A percentile compares a stretch with the other conserved stretches of the same genome.
These are phyloP conservation scores for Cordyceps farinosa DNA, from an alignment of 2,329 filamentous ascomycete species.

Conservation along the genomic window DNA sequence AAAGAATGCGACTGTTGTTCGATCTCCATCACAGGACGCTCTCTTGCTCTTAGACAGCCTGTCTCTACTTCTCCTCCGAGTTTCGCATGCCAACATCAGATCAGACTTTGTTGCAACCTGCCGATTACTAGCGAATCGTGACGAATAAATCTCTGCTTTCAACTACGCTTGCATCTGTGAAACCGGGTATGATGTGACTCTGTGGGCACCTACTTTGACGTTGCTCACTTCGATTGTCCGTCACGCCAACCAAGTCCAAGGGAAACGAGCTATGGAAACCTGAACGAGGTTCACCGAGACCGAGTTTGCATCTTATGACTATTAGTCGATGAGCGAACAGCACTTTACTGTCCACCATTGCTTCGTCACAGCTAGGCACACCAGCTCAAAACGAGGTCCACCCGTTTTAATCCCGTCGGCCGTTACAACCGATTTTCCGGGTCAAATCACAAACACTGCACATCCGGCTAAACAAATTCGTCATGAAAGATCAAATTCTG, in stretches of 20 bases:
- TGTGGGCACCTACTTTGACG: background rate
- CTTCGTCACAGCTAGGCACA: background rate
- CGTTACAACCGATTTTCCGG: background rate
- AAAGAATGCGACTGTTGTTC: too few relatives aligned
- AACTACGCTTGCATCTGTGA: background rate
- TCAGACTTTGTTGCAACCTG: background rate
- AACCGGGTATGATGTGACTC: background rate
- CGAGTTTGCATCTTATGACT: background rate
- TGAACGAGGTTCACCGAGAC: background rate
- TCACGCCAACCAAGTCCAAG: background rate
- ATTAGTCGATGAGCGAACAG: background rate
- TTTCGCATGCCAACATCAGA: background rate
- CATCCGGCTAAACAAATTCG: background rate
- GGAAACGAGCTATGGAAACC: background rate
- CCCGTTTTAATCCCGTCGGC: conserved; percentile 3
- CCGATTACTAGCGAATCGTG: background rate
- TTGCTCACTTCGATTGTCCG: background rate
- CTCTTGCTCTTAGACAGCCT: too few relatives aligned
- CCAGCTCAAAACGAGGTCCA: background rate
- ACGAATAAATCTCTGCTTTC: background rate
- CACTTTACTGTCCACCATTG: background rate
- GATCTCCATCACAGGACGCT: too few relatives aligned
- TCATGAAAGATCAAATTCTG: background rate
- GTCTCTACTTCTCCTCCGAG: background rate
- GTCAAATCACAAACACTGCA: background rate